Conservation (phyloP, 768 basidiomycete species). For the Leccinellum rugosiceps region DNA sequence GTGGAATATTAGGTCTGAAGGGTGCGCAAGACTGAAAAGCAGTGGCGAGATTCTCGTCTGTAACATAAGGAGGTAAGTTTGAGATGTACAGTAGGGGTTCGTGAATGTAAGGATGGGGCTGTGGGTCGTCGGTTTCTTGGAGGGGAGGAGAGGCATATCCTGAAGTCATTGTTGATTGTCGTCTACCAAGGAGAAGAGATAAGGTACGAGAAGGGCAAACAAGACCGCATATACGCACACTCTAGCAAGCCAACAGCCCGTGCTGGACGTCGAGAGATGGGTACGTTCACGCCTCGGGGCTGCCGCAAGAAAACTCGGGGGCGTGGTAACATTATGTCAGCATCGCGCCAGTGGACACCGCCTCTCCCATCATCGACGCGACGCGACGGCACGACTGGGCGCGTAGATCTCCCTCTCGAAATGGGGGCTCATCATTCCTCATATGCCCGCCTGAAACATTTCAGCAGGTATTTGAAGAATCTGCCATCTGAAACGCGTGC, state of each 20-base stretch:
- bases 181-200: slow-evolving; percentile 15
- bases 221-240: slow-evolving; percentile 16
- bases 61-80: slow-evolving; percentile 66
- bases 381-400: background rate
- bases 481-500: background rate
- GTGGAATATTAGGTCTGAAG: slow-evolving; percentile 73
- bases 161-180: slow-evolving; percentile 36
- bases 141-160: slow-evolving; percentile 33
- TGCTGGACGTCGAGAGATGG: slow-evolving; percentile 30
- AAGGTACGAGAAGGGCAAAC: background rate
- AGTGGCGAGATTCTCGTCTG: slow-evolving; percentile 73
- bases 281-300: slow-evolving; percentile 22
- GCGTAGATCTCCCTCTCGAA: background rate
- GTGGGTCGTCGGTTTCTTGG: slow-evolving; percentile 31
- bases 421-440: background rate
- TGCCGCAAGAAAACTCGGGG: slow-evolving; percentile 28
- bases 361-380: background rate
- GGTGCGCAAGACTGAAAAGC: slow-evolving; percentile 76
- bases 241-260: slow-evolving; percentile 30
- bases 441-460: background rate
- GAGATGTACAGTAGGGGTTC: slow-evolving; percentile 82
- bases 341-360: slow-evolving; percentile 4
- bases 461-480: background rate
- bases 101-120: slow-evolving; percentile 78
- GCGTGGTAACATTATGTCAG: slow-evolving; percentile 36